These are phyloP conservation scores for Gomphus sp. DNA, from an alignment of 1,284 basidiomycete species.

Conservation along the genomic window DNA sequence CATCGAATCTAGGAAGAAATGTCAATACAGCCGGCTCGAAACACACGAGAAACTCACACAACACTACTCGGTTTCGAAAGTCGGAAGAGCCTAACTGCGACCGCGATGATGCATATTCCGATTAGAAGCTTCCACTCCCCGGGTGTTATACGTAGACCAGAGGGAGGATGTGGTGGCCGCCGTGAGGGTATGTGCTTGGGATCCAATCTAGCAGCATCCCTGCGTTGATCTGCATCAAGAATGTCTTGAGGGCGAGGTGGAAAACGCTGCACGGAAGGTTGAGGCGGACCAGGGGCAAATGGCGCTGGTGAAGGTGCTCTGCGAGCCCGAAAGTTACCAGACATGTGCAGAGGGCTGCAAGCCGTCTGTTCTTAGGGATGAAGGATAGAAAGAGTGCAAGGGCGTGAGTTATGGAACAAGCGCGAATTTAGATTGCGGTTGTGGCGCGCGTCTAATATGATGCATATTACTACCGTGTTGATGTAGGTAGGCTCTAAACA, in stretches of 20 bases:
- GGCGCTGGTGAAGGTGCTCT: slow-evolving; percentile 58
- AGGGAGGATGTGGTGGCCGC: slow-evolving; percentile 37
- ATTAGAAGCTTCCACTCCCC: slow-evolving; percentile 70
- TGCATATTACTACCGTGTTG: not conserved
- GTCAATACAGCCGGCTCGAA: slow-evolving; percentile 5
- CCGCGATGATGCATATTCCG: slow-evolving; percentile 56
- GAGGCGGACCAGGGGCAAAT: slow-evolving; percentile 26
- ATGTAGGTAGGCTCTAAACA: not conserved
- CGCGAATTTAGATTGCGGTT: not conserved
- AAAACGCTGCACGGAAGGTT: slow-evolving; percentile 37
- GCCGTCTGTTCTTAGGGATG: not conserved
- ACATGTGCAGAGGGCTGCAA: slow-evolving; percentile 9
- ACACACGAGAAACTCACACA: slow-evolving; percentile 51
- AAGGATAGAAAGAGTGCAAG: not conserved
- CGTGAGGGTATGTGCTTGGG: slow-evolving; percentile 50
- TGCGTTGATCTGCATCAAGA: slow-evolving; percentile 63
- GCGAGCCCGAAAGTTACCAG: slow-evolving; percentile 35
- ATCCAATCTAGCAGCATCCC: slow-evolving; percentile 41
- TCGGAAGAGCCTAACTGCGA: slow-evolving; percentile 68
- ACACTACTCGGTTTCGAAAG: slow-evolving; percentile 79
- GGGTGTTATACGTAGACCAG: slow-evolving; percentile 55
- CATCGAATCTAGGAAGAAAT: slow-evolving; percentile 67
- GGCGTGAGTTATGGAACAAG: not conserved
- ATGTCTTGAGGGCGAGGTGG: slow-evolving; percentile 51
- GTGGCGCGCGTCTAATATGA: not conserved